Evolutionary conservation across 331 rosid species (phyloP), one percentile per base, ranked within the genome.

Genomic region (Telfairia occidentalis): DNA sequence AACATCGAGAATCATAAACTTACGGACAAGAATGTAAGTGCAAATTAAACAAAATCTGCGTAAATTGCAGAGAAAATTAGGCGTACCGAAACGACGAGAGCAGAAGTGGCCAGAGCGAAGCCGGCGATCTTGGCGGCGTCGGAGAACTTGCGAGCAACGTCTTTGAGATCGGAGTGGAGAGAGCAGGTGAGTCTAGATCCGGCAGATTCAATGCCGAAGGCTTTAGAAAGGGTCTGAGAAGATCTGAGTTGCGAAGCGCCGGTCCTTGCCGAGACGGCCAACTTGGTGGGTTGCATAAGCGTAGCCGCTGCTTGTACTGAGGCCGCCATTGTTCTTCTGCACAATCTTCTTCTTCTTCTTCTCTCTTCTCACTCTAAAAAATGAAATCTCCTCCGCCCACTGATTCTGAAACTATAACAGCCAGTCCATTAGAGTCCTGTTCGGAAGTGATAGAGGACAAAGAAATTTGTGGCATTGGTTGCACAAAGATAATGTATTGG

Each of bases 41-140:
- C n/a, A n/a, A 32, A 32, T 32, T 32, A 32, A 13, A 58, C 10
- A 15, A 58, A 29, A 29, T 0, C 23, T 13, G 21, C 21, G 29
- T 3, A 3, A 34, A n/a, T n/a, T n/a, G 29, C 59, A 75, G 16
- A 24, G 23, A 65, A 70, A 60, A n/a, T n/a, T n/a, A 9, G 32
- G 35, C 89, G 75, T 87, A 95, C 98, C 80, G 98, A 91, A 74
- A 95, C 98, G 74, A 95, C 87, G 40, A 95, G 97, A 59, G 98
- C 97, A 75, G 98, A 95, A 61, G 98, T 91, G 65, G 97, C 98
- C 71, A 95, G 98, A 55, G 98, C 96, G 53, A 95, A 87, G 12
- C 98, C 97, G 5, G 97, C 96, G 67, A 91, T 84, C 84, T 90
- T 95, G 75, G 96, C 76, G 52, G 92, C 98, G 3, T 91, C 98